Base-by-base conservation (phyloP, 2,329 filamentous ascomycete genomes). In the Cadophora malorum region DNA sequence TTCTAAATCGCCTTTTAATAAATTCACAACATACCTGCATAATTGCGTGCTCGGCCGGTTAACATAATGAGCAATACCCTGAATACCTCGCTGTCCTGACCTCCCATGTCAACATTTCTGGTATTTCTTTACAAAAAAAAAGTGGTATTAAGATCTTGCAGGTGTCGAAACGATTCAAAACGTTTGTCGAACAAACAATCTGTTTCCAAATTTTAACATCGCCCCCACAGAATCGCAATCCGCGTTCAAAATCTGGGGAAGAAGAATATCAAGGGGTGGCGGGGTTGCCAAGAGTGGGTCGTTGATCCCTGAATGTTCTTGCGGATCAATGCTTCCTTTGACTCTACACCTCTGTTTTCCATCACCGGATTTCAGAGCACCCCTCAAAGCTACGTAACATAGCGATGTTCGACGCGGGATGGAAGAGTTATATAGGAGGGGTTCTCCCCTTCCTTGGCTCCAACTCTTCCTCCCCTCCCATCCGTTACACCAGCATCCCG, bases 221-320 rank as follows among this genome's bases (percentile, higher is more conserved):
- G 5, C 28, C 28, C 28, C 28, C 28, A 28, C 28, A 28, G 28
- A 28, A 28, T 28, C 3, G 3, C 28, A 28, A 28, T 3, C 5
- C 28, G 28, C 28, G 3, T 28, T 28, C 28, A 28, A 5, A 38
- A 38, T 9, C 35, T 38, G 14, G 25, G 50, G 50, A 28, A 53
- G 25, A 53, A 16, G 10, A 28, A 23, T 6, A 31, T 53, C 12
- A 23, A 16, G 50, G 50, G 25, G 28, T 7, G 25, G 52, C 52
- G 52, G 52, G 52, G 52, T 55, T 33, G 52, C 52, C 52, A 55
- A 55, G 52, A 31, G 25, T 33, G 28, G 52, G 52, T n/a, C 19
- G 28, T 28, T 14, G 52, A 55, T 55, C 52, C 12, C 14, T 55
- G 16, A 3, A 55, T 31, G 5, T n/a, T 33, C 14, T 19, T 14